A percentile compares a stretch with the other conserved stretches of the same genome.
Evolutionary conservation across 2,329 filamentous ascomycete species (phyloP).

Genomic region (Bipolaris cookei): DNA sequence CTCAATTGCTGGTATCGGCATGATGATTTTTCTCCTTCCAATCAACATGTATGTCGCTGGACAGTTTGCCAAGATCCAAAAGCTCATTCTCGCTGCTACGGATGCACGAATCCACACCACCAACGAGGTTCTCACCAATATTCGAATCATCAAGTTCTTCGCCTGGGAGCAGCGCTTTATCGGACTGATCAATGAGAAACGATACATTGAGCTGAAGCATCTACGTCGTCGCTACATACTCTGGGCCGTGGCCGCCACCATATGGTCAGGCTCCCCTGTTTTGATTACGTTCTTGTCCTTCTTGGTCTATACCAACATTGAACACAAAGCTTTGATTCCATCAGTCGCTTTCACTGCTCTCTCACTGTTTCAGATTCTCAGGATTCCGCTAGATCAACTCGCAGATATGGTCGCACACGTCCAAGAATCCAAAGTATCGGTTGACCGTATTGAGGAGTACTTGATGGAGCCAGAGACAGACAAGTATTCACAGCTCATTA

Average conservation of each 20-base stretch:
- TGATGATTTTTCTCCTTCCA: slow-evolving; percentile 88
- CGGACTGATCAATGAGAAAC: slow-evolving; percentile 86
- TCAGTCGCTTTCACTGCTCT: slow-evolving; percentile 96
- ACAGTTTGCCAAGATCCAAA: slow-evolving; percentile 85
- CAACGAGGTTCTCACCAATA: slow-evolving; percentile 96
- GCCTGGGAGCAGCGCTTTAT: slow-evolving; percentile 96
- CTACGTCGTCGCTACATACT: slow-evolving; percentile 84
- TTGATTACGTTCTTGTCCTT: slow-evolving; percentile 97
- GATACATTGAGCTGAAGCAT: slow-evolving; percentile 75
- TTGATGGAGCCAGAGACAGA: slow-evolving; percentile 92
- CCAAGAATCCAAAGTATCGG: slow-evolving; percentile 94
- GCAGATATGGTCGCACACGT: slow-evolving; percentile 99
- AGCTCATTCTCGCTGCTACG: slow-evolving; percentile 88
- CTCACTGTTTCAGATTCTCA: slow-evolving; percentile 91
- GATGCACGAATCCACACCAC: slow-evolving; percentile 96
- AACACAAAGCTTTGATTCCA: slow-evolving; percentile 86
- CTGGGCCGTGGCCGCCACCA: slow-evolving; percentile 88
- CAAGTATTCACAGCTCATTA: slow-evolving; percentile 84
- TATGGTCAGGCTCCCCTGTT: slow-evolving; percentile 96
- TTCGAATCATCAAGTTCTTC: slow-evolving; percentile 99
- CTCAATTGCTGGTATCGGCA: slow-evolving; percentile 87
- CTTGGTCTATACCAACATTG: slow-evolving; percentile 86
- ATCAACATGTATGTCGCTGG: slow-evolving; percentile 88
- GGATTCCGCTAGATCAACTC: slow-evolving; percentile 91
- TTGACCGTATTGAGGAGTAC: slow-evolving; percentile 96